Evolutionary conservation across 176 grass and related monocot genomes (phyloP), one percentile per base, ranked within the genome.

Genomic region (Triticum turgidum): DNA sequence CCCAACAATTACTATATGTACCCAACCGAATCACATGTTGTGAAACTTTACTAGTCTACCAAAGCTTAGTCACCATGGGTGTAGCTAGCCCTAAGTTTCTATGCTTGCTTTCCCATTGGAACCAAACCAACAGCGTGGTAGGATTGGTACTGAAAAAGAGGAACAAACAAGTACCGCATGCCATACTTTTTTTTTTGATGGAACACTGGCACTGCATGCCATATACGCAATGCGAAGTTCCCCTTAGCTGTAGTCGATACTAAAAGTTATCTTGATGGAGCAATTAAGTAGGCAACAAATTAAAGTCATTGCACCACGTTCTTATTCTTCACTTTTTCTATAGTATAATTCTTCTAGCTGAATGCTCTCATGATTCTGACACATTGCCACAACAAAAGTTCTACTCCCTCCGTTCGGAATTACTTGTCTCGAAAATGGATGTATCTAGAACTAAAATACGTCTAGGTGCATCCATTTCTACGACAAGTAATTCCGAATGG

Each of bases 241-340:
- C 63, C 67, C 52, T 85, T 47, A 78, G 32, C 72, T 88, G 62
- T 87, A 64, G 70, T 85, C 64, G 65, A 41, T 73, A 72, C 86
- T 86, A 83, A 59, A 62, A 72, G 52, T 34, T 39, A 37, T 63
- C 64, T 82, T 56, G 63, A 85, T 78, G 82, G 82, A 58, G 63
- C 54, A 85, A 83, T 81, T 91, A 52, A 87, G 61, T 80, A 91
- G 75, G 45, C 61, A 80, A 75, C 37, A 71, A 5, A 88, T 76
- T 76, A 78, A 91, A 82, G 82, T 85, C 78, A 25, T 71, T 58
- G 52, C 52, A 65, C 78, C 70, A 58, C 84, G 63, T 81, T 85
- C 78, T 65, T 88, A 82, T 88, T 91, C 90, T 85, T 81, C 70
- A 86, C 1, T 58, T 62, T 85, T 71, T 45, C 12, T 21, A 59